These are phyloP conservation scores for Gnomoniopsis smithogilvyi DNA, from an alignment of 2,329 filamentous ascomycete genomes.

Conservation along the genomic window DNA sequence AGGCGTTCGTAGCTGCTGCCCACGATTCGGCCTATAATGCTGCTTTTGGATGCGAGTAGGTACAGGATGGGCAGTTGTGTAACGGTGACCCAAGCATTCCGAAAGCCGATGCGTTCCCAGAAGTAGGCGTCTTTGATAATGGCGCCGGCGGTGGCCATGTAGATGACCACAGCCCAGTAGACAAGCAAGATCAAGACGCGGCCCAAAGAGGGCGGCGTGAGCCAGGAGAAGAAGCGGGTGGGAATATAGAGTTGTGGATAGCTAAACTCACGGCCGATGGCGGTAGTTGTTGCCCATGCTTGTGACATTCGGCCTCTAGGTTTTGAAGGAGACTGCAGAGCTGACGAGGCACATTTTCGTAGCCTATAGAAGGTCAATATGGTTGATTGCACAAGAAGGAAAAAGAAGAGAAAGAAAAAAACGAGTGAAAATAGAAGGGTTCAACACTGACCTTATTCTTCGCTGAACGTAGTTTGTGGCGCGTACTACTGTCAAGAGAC, in stretches of 20 bases:
- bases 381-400: not conserved
- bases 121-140: slow-evolving; percentile 51
- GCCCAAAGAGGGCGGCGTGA: slow-evolving; percentile 57
- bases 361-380: slow-evolving; percentile 35
- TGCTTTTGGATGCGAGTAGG: slow-evolving; percentile 58
- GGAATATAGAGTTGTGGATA: slow-evolving; percentile 54
- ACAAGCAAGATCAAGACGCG: slow-evolving; percentile 48
- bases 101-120: slow-evolving; percentile 64
- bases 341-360: slow-evolving; percentile 39
- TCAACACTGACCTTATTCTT: slow-evolving; percentile 36
- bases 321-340: slow-evolving; percentile 48
- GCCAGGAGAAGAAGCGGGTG: slow-evolving; percentile 46
- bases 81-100: slow-evolving; percentile 64
- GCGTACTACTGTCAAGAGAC: slow-evolving; percentile 37
- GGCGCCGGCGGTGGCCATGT: slow-evolving; percentile 51
- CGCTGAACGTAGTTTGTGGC: slow-evolving; percentile 41
- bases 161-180: slow-evolving; percentile 59
- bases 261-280: slow-evolving; percentile 52
- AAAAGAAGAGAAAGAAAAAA: too few relatives aligned
- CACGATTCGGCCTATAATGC: slow-evolving; percentile 55
- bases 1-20: slow-evolving; percentile 66
- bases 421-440: too few relatives aligned
- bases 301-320: slow-evolving; percentile 45
- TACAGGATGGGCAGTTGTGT: slow-evolving; percentile 64
- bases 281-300: slow-evolving; percentile 57